Conservation (phyloP, 768 basidiomycete genomes). For the Leucogyrophana mollusca region DNA sequence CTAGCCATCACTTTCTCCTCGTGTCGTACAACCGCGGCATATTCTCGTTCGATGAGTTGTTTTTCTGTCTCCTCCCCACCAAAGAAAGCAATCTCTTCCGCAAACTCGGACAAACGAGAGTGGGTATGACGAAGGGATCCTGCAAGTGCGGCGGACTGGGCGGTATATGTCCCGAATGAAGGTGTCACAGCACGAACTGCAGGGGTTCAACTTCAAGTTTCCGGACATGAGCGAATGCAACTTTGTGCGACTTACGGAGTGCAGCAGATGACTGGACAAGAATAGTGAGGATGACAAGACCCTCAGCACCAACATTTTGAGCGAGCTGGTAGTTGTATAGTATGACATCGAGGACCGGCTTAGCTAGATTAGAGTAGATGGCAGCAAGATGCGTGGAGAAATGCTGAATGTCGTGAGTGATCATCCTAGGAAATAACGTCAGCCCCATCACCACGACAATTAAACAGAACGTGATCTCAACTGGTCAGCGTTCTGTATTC, state of each 20-base stretch:
- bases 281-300: slow-evolving; percentile 77
- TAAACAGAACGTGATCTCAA: slow-evolving; percentile 30
- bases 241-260: slow-evolving; percentile 76
- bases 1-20: slow-evolving; percentile 77
- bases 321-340: slow-evolving; percentile 96
- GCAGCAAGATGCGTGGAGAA: slow-evolving; percentile 90
- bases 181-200: slow-evolving; percentile 89
- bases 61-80: slow-evolving; percentile 90
- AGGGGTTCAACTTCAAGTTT: slow-evolving; percentile 1
- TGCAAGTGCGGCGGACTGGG: slow-evolving; percentile 82
- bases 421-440: slow-evolving; percentile 58
- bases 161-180: slow-evolving; percentile 88
- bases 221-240: neutral
- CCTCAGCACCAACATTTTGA: slow-evolving; percentile 93
- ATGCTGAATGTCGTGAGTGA: slow-evolving; percentile 92
- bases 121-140: slow-evolving; percentile 91
- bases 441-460: slow-evolving; percentile 5
- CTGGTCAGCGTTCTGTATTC: slow-evolving; percentile 97
- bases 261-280: slow-evolving; percentile 83
- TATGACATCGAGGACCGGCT: slow-evolving; percentile 89
- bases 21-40: slow-evolving; percentile 81
- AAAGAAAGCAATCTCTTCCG: slow-evolving; percentile 88
- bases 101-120: slow-evolving; percentile 84
- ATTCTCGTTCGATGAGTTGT: slow-evolving; percentile 85
- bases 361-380: slow-evolving; percentile 92